phyloP scores from a whole-genome alignment of 2,329 filamentous ascomycete species.

The Cordyceps militaris region DNA sequence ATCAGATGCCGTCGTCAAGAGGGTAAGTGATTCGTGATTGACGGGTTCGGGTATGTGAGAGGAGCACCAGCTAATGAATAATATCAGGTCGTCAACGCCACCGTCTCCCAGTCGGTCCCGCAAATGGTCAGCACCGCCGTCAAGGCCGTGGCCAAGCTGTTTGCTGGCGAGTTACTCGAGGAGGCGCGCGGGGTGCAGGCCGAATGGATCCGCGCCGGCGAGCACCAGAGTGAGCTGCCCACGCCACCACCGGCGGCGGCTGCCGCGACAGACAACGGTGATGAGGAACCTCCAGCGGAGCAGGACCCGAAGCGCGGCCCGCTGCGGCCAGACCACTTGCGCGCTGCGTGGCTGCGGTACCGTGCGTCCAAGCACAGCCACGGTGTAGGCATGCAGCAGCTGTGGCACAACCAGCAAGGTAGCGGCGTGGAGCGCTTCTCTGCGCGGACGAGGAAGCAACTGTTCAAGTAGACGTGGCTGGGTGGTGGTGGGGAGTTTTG shows the following conservation, averaged over 20 bases:
- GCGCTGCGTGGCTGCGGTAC: slow-evolving; percentile 66
- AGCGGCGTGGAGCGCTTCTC: slow-evolving; percentile 56
- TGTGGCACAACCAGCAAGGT: slow-evolving; percentile 55
- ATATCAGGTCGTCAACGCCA: slow-evolving; percentile 64
- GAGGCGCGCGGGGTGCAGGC: slow-evolving; percentile 61
- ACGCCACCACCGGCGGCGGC: slow-evolving; percentile 30
- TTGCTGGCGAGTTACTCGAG: slow-evolving; percentile 70
- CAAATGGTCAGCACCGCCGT: slow-evolving; percentile 68
- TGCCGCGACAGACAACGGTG: slow-evolving; percentile 20
- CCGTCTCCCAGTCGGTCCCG: slow-evolving; percentile 71
- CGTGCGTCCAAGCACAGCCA: slow-evolving; percentile 56
- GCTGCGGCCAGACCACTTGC: slow-evolving; percentile 65
- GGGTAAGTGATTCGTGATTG: slow-evolving; percentile 36
- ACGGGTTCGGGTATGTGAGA: background rate
- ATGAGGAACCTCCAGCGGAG: slow-evolving; percentile 18
- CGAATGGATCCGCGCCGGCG: slow-evolving; percentile 59
- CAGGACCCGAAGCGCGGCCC: slow-evolving; percentile 41
- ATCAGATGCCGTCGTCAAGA: slow-evolving; percentile 60
- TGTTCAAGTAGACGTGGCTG: slow-evolving; percentile 38
- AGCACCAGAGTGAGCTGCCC: slow-evolving; percentile 49
- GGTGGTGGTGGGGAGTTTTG: background rate
- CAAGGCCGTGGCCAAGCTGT: slow-evolving; percentile 68
- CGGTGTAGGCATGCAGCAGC: slow-evolving; percentile 50
- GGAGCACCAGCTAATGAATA: background rate
- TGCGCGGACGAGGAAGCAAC: slow-evolving; percentile 41